Evolutionary conservation across 2,329 filamentous ascomycete genomes (phyloP).

Genomic region (Lachnellula arida): DNA sequence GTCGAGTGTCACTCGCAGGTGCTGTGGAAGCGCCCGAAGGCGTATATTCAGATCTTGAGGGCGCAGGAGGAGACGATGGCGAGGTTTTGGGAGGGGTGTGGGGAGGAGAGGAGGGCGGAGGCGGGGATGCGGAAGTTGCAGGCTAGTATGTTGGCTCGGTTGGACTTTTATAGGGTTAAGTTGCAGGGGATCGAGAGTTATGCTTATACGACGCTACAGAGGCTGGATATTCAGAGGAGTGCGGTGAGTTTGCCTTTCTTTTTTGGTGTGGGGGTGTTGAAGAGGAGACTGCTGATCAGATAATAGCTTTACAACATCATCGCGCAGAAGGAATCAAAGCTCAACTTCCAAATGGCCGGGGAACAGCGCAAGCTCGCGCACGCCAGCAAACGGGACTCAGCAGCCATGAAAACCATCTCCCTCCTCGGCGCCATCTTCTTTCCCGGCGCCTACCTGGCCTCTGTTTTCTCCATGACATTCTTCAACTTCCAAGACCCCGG

Average conservation of each 20-base stretch:
- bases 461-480: conserved; percentile 62
- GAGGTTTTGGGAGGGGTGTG: conserved; percentile 11
- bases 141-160: conserved; percentile 46
- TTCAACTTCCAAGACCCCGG: conserved; percentile 50
- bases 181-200: conserved; percentile 59
- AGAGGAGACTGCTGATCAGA: conserved; percentile 4
- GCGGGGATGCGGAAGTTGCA: conserved; percentile 41
- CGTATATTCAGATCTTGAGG: conserved; percentile 50
- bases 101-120: conserved; percentile 8
- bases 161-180: conserved; percentile 59
- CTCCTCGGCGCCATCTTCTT: conserved; percentile 60
- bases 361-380: conserved; percentile 39
- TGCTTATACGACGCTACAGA: conserved; percentile 55
- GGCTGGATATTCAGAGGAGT: conserved; percentile 56
- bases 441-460: conserved; percentile 58
- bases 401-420: conserved; percentile 61
- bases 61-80: conserved; percentile 47
- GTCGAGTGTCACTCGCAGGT: conserved; percentile 61
- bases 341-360: conserved; percentile 53
- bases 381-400: conserved; percentile 37
- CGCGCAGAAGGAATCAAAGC: conserved; percentile 58
- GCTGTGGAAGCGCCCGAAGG: conserved; percentile 58
- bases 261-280: background rate
- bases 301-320: conserved; percentile 60
- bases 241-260: conserved; percentile 42